These are phyloP conservation scores for Cryptomeria japonica DNA, from an alignment of 75 land plant genomes.

Conservation along the genomic window DNA sequence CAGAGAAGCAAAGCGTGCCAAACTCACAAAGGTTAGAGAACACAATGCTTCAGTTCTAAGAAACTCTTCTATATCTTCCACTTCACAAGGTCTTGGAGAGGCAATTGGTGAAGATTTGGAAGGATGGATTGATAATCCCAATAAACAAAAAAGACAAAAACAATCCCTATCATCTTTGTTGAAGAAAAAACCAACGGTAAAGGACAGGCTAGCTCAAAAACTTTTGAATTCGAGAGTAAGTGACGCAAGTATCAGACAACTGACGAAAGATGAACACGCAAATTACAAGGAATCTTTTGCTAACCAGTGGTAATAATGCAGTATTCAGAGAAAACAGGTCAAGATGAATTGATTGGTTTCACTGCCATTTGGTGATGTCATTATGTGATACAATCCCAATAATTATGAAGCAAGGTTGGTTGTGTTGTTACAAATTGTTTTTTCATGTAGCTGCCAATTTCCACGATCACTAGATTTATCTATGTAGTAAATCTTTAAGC, in stretches of 20 bases:
- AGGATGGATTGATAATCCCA: not conserved
- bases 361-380: not conserved
- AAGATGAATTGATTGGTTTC: not conserved
- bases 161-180: conserved; percentile 70
- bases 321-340: conserved; percentile 18
- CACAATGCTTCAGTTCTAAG: conserved; percentile 81
- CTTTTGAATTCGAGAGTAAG: conserved; percentile 54
- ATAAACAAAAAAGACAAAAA: conserved; percentile 33
- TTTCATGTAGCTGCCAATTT: not conserved
- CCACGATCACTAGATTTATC: not conserved
- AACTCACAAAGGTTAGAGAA: conserved; percentile 62
- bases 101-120: conserved; percentile 47
- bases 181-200: conserved; percentile 62
- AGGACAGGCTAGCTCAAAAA: conserved; percentile 67
- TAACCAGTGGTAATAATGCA: conserved; percentile 68
- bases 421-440: not conserved
- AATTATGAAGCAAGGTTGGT: not conserved
- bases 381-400: not conserved
- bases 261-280: conserved; percentile 57
- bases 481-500: not conserved
- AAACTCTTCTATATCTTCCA: conserved; percentile 62
- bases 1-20: conserved; percentile 40
- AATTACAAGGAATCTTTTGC: conserved; percentile 72
- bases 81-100: conserved; percentile 47
- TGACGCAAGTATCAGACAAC: conserved; percentile 43